Evolutionary conservation across 768 basidiomycete genomes (phyloP), one percentile per base, ranked within the genome.

Genomic region (Pulveroboletus sp.): DNA sequence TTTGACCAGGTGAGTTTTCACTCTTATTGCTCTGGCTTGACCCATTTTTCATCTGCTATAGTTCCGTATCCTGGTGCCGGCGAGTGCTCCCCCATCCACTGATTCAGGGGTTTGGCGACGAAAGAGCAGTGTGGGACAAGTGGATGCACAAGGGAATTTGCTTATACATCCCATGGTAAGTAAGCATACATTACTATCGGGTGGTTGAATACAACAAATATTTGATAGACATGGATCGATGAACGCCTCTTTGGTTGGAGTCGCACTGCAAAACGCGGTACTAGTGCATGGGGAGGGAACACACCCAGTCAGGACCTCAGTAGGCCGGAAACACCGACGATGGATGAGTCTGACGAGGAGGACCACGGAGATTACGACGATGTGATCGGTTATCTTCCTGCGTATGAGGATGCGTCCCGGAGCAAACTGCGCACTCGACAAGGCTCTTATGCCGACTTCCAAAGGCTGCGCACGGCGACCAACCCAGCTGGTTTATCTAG

Each of bases 201-300:
- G 24, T 35, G 27, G 27, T 31, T 55, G 31, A 47, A 49, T 25
- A 20, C 27, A 34, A 29, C 34, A 39, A 21, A 38, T 48, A n/a
- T 17, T 24, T 35, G 40, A 23, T 61, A 81, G 74, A 84, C 87
- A 13, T 95, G 92, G 92, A 78, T 95, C 14, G 93, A 97, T 65
- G 94, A 95, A 68, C 84, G 90, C 8, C 76, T 97, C 21, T 97
- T 95, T 63, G 94, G 93, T 37, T 95, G 90, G 93, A 84, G 83
- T 66, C 77, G 81, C 45, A 90, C 85, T 56, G 79, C 88, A 2
- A 72, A 70, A 41, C 81, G 80, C 40, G 89, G 91, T n/a, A 90
- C 90, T 3, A 90, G 85, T 59, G 90, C 82, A n/a, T 94, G 91
- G 92, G 81, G 81, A 27, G 87, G 81, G 16, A 64, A 67, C 34